phyloP scores from a whole-genome alignment of 768 basidiomycete genomes.

The Auricularia sp. region DNA sequence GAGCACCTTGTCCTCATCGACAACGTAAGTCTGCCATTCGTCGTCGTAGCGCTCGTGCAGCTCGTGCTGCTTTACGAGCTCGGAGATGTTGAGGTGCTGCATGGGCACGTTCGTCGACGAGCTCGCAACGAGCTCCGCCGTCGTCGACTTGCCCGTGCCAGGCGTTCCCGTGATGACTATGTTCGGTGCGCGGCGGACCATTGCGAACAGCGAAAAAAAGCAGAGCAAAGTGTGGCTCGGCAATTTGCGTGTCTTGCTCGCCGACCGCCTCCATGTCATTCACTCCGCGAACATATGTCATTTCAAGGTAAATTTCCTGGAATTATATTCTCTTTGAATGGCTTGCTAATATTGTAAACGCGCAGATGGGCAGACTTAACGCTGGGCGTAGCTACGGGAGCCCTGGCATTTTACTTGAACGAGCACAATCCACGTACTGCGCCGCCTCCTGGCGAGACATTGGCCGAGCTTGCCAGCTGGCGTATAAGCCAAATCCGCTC shows the following conservation, averaged over 20 bases:
- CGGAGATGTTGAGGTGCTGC: conserved; percentile 80
- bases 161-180: conserved; percentile 87
- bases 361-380: conserved; percentile 41
- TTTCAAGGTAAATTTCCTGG: background rate
- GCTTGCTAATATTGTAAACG: background rate
- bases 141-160: conserved; percentile 93
- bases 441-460: conserved; percentile 41
- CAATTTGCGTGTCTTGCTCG: background rate
- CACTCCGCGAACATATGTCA: background rate
- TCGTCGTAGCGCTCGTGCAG: conserved; percentile 82
- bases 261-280: background rate
- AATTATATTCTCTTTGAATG: background rate
- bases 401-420: conserved; percentile 68
- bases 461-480: conserved; percentile 51
- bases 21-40: conserved; percentile 89
- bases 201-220: background rate
- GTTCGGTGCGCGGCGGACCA: conserved; percentile 11
- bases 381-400: conserved; percentile 68
- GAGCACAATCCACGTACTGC: conserved; percentile 72
- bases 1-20: conserved; percentile 91
- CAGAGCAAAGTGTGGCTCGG: background rate
- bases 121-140: conserved; percentile 71
- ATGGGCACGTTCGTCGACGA: conserved; percentile 55
- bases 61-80: conserved; percentile 73
- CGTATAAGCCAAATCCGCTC: background rate